Evolutionary conservation across 1,139 yeast genomes (phyloP), one percentile per base, ranked within the genome.

Genomic region (Insectozyma bohioensis): DNA sequence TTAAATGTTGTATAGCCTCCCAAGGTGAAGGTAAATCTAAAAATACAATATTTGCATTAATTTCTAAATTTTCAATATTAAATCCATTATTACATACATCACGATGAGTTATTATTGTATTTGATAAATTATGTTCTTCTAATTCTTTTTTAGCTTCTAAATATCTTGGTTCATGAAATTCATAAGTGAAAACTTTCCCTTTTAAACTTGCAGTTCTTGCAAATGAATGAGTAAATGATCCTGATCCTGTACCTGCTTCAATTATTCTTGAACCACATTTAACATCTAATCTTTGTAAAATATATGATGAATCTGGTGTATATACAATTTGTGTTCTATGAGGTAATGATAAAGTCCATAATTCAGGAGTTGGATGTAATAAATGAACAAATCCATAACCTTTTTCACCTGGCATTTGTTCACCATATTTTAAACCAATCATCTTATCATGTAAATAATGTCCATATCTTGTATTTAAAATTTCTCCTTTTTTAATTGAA

Each of bases 191-290:
- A 2, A 94, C 66, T 24, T 67, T 67, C 0, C 96, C 96, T 1
- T 54, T 55, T 3, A 42, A 39, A 1, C 80, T 80, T 2, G 85
- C 81, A 0, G 92, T 78, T 49, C 99, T 72, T 2, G 95, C 85
- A 58, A 92, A 78, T 0, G 96, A 83, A 60, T 94, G 99, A 4
- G 97, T 85, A 52, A 94, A 86, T 2, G 96, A 87, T 0, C 95
- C 99, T 5, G 95, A 85, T 1, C 98, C 99, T 1, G 99, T 94
- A 24, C 99, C 99, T 0, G 97, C 96, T 58, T 94, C 99, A 33
- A 94, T 82, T 10, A 92, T 94, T 43, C 78, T 64, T 1, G 88
- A 74, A 0, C 94, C 94, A 13, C 85, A 78, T 9, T 76, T 64
- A 33, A 94, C 81, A 30, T 78, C 74, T 44, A 92, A 63, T 48